These are phyloP conservation scores for Leccinum barrowsii DNA, from an alignment of 768 basidiomycete genomes.

Conservation along the genomic window DNA sequence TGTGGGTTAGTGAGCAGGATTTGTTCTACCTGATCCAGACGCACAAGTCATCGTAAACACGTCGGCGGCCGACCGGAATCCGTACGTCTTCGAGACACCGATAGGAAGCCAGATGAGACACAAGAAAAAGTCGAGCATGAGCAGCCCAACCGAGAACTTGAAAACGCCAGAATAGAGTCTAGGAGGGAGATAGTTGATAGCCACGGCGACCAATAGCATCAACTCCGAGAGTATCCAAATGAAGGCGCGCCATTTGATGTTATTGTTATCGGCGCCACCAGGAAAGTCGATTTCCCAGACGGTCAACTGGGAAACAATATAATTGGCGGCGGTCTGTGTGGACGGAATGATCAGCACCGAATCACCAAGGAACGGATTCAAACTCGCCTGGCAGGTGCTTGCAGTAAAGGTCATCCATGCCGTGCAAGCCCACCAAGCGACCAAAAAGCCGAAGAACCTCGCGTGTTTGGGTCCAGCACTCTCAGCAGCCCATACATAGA, in stretches of 20 bases:
- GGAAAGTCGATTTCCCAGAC: constrained; percentile 83
- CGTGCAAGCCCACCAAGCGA: constrained; percentile 91
- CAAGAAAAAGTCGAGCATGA: constrained; percentile 85
- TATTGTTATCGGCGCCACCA: constrained; percentile 65
- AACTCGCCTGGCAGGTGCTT: constrained; percentile 75
- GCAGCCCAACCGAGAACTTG: constrained; percentile 66
- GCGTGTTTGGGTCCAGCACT: constrained; percentile 87
- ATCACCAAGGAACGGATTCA: neutral
- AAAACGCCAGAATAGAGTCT: constrained; percentile 72
- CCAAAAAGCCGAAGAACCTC: constrained; percentile 82
- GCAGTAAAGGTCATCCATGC: constrained; percentile 97
- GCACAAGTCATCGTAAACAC: constrained; percentile 80
- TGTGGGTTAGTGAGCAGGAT: neutral
- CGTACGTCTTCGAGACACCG: constrained; percentile 84
- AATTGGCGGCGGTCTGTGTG: constrained; percentile 81
- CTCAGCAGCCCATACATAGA: constrained; percentile 94
- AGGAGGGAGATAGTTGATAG: constrained; percentile 85
- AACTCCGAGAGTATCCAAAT: constrained; percentile 82
- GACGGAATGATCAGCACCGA: neutral
- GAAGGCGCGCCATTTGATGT: constrained; percentile 82
- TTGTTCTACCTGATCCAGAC: constrained; percentile 35
- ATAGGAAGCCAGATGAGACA: constrained; percentile 92
- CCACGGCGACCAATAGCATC: constrained; percentile 65
- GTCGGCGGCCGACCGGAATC: constrained; percentile 78
- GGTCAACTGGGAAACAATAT: constrained; percentile 77